Conservation (phyloP, 129 eudicot genomes). For the Kitagawia praeruptora region DNA sequence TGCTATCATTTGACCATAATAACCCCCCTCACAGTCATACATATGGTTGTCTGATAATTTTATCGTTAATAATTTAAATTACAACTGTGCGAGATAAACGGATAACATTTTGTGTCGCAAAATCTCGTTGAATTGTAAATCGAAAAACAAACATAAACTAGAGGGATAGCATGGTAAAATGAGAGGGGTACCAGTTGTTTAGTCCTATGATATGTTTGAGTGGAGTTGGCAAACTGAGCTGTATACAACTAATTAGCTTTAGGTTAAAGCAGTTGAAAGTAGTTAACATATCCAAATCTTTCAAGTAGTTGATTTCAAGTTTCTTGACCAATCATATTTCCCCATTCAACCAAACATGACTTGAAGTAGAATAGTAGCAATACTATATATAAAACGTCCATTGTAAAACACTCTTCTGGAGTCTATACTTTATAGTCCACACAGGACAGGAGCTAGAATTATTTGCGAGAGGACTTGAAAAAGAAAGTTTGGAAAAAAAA, state of each 20-base stretch:
- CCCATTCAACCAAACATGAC: not conserved
- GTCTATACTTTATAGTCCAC: not conserved
- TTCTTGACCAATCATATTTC: not conserved
- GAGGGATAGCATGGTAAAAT: not conserved
- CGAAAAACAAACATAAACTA: not conserved
- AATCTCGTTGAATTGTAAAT: too few species aligned
- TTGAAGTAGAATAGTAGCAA: conserved; percentile 6
- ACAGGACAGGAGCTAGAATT: too few species aligned
- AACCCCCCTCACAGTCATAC: not conserved
- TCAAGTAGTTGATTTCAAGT: conserved; percentile 11
- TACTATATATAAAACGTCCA: not conserved
- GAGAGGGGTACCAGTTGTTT: not conserved
- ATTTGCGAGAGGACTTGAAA: too few species aligned
- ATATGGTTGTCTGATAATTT: not conserved
- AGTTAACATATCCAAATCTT: conserved; percentile 24
- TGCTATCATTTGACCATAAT: conserved; percentile 4
- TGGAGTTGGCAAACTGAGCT: not conserved
- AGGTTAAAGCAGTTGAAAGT: conserved; percentile 32
- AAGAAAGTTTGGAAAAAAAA: too few species aligned
- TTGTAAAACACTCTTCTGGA: not conserved
- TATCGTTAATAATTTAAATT: too few species aligned
- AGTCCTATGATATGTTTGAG: not conserved
- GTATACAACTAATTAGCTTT: not conserved
- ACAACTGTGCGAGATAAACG: too few species aligned
- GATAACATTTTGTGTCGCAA: too few species aligned